Evolutionary conservation across 805 yeast species (phyloP).

Genomic region (Hyphopichia homilentoma): DNA sequence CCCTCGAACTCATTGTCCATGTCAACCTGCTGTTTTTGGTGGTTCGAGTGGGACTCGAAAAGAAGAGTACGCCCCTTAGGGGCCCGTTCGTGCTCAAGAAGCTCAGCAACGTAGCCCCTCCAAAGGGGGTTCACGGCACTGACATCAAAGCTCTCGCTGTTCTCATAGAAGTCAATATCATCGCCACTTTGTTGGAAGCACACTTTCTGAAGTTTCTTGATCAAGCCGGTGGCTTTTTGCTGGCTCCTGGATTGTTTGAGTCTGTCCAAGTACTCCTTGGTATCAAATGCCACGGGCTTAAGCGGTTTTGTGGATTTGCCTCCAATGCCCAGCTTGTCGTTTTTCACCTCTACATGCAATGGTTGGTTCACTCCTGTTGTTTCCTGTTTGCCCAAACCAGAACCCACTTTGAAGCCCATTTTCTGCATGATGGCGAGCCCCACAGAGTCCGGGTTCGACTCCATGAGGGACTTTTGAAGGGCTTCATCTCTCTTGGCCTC

Average conservation of each 20-base stretch:
- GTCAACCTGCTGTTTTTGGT: not conserved
- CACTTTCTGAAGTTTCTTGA: conserved; percentile 31
- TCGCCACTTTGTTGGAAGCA: conserved; percentile 44
- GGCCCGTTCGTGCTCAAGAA: not conserved
- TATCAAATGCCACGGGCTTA: too few species aligned
- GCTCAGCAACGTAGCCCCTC: conserved; percentile 26
- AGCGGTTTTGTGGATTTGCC: not conserved
- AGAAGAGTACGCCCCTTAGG: conserved; percentile 1
- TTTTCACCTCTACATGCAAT: conserved; percentile 15
- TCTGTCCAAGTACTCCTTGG: not conserved
- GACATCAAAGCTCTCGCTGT: conserved; percentile 22
- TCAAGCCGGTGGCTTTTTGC: not conserved
- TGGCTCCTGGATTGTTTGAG: conserved; percentile 2
- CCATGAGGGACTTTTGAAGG: conserved; percentile 8
- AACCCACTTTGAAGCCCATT: conserved; percentile 56
- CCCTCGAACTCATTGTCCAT: conserved; percentile 20
- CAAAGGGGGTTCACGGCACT: conserved; percentile 34
- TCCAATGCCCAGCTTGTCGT: conserved; percentile 20
- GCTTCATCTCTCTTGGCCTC: not conserved
- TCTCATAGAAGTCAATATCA: conserved; percentile 15
- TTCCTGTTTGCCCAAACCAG: conserved; percentile 34
- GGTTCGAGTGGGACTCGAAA: not conserved
- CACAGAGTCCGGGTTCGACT: conserved; percentile 23
- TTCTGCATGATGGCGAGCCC: conserved; percentile 53
- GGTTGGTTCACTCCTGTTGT: conserved; percentile 32